Conservation (phyloP, 352 stramenopile species). For the Globisporangium emineosum region DNA sequence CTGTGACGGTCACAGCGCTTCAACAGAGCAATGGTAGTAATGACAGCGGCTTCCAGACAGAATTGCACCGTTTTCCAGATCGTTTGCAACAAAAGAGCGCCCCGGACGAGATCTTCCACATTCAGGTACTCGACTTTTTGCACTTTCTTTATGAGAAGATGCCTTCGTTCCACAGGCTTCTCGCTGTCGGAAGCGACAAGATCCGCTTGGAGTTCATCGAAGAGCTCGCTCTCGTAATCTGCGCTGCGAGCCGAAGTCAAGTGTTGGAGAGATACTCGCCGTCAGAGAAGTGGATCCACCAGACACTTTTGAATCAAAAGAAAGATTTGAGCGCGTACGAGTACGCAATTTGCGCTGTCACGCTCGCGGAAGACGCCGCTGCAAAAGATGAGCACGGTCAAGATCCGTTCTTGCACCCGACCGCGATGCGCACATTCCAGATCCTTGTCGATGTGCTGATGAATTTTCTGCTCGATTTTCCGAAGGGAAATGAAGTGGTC, state of each 20-base stretch:
- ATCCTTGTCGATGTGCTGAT: slow-evolving; percentile 52
- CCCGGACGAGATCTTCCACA: slow-evolving; percentile 24
- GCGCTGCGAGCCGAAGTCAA: slow-evolving; percentile 37
- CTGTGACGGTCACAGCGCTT: slow-evolving; percentile 25
- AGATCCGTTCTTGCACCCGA: slow-evolving; percentile 58
- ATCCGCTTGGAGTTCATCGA: slow-evolving; percentile 56
- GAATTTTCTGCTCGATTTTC: slow-evolving; percentile 43
- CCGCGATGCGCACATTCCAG: slow-evolving; percentile 32
- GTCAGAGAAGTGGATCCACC: slow-evolving; percentile 29
- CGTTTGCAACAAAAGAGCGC: neutral
- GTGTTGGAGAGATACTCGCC: slow-evolving; percentile 40
- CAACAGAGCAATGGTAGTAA: neutral
- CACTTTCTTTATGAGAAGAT: slow-evolving; percentile 46
- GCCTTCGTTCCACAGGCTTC: slow-evolving; percentile 33
- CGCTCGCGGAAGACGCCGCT: slow-evolving; percentile 44
- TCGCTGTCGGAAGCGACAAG: slow-evolving; percentile 36
- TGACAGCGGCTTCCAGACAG: neutral
- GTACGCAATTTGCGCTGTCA: slow-evolving; percentile 29
- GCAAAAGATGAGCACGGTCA: slow-evolving; percentile 28
- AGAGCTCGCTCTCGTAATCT: slow-evolving; percentile 49
- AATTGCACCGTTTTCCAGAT: neutral
- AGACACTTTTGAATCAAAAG: slow-evolving; percentile 45
- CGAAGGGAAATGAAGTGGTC: slow-evolving; percentile 47
- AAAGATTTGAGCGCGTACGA: slow-evolving; percentile 34
- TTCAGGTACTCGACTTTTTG: slow-evolving; percentile 60